These are phyloP conservation scores for Coniochaeta hoffmannii DNA, from an alignment of 2,329 filamentous ascomycete genomes.

Conservation along the genomic window DNA sequence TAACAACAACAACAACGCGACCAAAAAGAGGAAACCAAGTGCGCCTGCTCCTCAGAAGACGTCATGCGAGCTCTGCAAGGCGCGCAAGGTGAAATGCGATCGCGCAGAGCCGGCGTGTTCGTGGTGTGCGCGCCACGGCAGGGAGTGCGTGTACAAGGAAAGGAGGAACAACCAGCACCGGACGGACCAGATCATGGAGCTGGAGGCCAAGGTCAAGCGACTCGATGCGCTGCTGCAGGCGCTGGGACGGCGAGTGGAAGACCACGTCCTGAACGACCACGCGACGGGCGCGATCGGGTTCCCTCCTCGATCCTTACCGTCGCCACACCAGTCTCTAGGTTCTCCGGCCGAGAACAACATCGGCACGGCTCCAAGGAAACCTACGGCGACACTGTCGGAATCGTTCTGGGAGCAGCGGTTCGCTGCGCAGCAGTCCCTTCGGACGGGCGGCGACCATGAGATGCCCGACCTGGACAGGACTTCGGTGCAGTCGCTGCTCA, in stretches of 20 bases:
- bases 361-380: constrained; percentile 32
- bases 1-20: too few species aligned
- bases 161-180: constrained; percentile 61
- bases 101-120: constrained; percentile 55
- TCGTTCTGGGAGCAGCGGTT: constrained; percentile 3
- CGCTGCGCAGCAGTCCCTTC: constrained; percentile 14
- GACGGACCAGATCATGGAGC: constrained; percentile 55
- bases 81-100: constrained; percentile 40
- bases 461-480: constrained; percentile 11
- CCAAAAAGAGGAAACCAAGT: not conserved
- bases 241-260: constrained; percentile 32
- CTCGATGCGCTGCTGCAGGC: constrained; percentile 39
- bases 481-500: constrained; percentile 13
- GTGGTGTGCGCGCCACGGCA: constrained; percentile 62
- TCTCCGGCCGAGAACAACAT: constrained; percentile 24
- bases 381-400: constrained; percentile 17
- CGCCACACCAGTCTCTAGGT: not conserved
- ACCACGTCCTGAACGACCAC: constrained; percentile 27
- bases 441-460: constrained; percentile 23
- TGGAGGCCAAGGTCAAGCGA: constrained; percentile 46
- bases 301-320: constrained; percentile 14
- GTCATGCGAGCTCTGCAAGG: constrained; percentile 37
- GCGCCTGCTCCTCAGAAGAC: not conserved
- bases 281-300: constrained; percentile 13
- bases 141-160: constrained; percentile 61